Base-by-base conservation (phyloP, 1,139 yeast species). In the Yamadazyma membranifaciens region DNA sequence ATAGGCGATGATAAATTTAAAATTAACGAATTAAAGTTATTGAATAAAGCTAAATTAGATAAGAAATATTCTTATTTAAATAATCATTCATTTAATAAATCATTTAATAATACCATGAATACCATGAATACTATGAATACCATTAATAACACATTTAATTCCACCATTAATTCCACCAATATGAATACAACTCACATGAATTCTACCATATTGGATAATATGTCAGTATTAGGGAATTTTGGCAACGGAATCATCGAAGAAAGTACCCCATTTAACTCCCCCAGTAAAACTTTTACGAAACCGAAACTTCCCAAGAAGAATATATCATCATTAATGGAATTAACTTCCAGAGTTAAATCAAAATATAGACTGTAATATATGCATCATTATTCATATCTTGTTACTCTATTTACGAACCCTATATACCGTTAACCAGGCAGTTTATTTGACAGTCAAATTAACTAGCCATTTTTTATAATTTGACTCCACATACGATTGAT, bases 161-260 rank as follows among this genome's bases (percentile, higher is more conserved):
- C 43, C 9, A 33, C 11, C 11, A 32, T 13, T 7, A 33, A 33
- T 25, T 9, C 7, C 9, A 22, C 12, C 10, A 26, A 26, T 26
- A 14, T 34, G 6, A 27, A 27, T 17, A 9, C 9, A 4, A 27
- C 26, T 9, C 11, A 25, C 4, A 17, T 20, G n/a, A 31, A 41
- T 32, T 36, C 40, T 2, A 36, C 40, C 2, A 29, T 39, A n/a
- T 15, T 39, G n/a, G 37, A 39, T 22, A 43, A 43, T 20, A 13
- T 40, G 17, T 63, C 67, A 13, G 57, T 56, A 14, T 53, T 64
- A 33, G 57, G 63, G 10, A 69, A 64, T n/a, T 64, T 67, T 49
- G 75, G 73, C 2, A 59, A 55, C 31, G 74, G 72, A 5, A 63
- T 69, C 2, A 51, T 66, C 4, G 71, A 66, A 43, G 75, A 67